These are phyloP conservation scores for Bipolaris gigantea DNA, from an alignment of 2,329 filamentous ascomycete species.

Conservation along the genomic window DNA sequence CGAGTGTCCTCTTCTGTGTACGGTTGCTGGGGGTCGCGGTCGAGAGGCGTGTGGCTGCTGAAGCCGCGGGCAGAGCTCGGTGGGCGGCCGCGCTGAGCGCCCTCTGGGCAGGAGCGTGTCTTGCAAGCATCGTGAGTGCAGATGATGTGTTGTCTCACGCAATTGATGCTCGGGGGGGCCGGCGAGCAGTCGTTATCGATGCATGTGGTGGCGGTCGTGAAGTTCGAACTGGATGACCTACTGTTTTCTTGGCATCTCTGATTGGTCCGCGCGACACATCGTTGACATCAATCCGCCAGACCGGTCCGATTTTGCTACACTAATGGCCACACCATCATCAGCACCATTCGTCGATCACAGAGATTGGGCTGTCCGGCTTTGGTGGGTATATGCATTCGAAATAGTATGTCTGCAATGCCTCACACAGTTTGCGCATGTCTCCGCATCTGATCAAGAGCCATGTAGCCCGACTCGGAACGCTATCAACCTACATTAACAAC, in stretches of 20 bases:
- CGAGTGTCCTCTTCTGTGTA: slow-evolving; percentile 68
- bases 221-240: slow-evolving; percentile 27
- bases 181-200: slow-evolving; percentile 33
- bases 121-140: slow-evolving; percentile 46
- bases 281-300: slow-evolving; percentile 26
- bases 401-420: neutral
- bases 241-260: slow-evolving; percentile 19
- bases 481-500: no score
- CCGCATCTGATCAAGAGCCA: neutral
- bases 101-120: slow-evolving; percentile 45
- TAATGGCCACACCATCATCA: neutral
- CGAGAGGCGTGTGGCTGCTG: slow-evolving; percentile 44
- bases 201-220: slow-evolving; percentile 35
- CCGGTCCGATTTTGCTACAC: slow-evolving; percentile 5
- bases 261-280: slow-evolving; percentile 22
- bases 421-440: neutral
- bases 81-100: slow-evolving; percentile 47
- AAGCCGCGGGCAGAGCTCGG: slow-evolving; percentile 46
- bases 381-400: neutral
- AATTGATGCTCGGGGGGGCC: slow-evolving; percentile 44
- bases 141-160: slow-evolving; percentile 32
- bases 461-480: neutral
- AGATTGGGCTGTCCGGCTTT: neutral
- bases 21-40: slow-evolving; percentile 46
- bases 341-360: neutral